phyloP scores from a whole-genome alignment of 1,139 yeast genomes.

The Blastobotrys persicus region DNA sequence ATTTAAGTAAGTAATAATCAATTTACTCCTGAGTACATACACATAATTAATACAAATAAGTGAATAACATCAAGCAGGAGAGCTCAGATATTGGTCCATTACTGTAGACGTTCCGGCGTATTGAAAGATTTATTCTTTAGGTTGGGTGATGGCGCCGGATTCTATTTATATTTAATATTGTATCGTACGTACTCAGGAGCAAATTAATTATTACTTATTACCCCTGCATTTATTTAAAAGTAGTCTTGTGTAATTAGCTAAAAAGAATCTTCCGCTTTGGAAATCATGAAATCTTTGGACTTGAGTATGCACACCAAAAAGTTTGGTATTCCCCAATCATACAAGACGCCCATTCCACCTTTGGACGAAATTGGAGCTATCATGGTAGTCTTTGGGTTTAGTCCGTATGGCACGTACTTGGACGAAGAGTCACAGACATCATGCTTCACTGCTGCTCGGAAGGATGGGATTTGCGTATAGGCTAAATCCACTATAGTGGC shows the following conservation, averaged over 20 bases:
- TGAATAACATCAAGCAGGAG: too few species aligned
- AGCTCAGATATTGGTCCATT: too few species aligned
- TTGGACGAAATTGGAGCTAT: constrained; percentile 23
- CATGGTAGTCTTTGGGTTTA: constrained; percentile 13
- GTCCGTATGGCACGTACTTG: too few species aligned
- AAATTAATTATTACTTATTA: too few species aligned
- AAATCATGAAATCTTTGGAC: constrained; percentile 23
- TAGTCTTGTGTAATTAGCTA: constrained; percentile 14
- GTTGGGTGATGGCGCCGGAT: too few species aligned
- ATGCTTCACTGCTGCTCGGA: constrained; percentile 21
- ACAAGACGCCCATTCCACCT: constrained; percentile 27
- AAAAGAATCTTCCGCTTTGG: constrained; percentile 15
- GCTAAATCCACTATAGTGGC: constrained; percentile 23
- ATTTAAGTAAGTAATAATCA: background rate
- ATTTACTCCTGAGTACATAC: too few species aligned
- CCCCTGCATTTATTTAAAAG: too few species aligned
- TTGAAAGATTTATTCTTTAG: too few species aligned
- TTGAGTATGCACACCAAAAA: constrained; percentile 23
- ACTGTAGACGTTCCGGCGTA: too few species aligned
- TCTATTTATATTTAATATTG: too few species aligned
- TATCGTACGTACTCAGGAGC: too few species aligned
- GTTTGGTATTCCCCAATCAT: constrained; percentile 26
- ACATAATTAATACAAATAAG: too few species aligned
- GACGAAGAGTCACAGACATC: constrained; percentile 17
- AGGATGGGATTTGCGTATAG: constrained; percentile 17